Evolutionary conservation across 2,329 filamentous ascomycete species (phyloP).

Genomic region (Penicillium italicum): DNA sequence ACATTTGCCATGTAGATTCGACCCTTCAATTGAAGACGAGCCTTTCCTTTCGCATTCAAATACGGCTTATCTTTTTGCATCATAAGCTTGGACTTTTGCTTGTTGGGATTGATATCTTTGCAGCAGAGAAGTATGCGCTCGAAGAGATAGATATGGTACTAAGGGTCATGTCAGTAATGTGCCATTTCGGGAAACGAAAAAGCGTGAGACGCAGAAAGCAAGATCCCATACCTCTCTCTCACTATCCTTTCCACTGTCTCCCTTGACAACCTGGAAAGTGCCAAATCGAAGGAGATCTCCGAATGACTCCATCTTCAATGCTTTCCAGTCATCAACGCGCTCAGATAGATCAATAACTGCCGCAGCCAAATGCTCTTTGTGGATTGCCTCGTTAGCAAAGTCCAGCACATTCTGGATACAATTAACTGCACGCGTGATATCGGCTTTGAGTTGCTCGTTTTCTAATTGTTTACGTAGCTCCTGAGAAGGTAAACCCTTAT

Average conservation of each 20-base stretch:
- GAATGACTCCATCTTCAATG: constrained; percentile 84
- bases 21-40: constrained; percentile 82
- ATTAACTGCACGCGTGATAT: constrained; percentile 73
- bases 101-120: constrained; percentile 87
- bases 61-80: constrained; percentile 65
- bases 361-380: constrained; percentile 78
- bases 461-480: constrained; percentile 82
- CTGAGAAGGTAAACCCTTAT: constrained; percentile 42
- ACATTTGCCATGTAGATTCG: constrained; percentile 99
- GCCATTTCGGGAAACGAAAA: not conserved
- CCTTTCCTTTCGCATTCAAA: constrained; percentile 70
- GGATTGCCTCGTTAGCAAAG: constrained; percentile 86
- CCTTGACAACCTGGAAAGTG: constrained; percentile 85
- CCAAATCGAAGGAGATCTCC: constrained; percentile 84
- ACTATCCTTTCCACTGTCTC: constrained; percentile 70
- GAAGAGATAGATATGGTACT: constrained; percentile 98
- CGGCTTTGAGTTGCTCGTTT: constrained; percentile 65
- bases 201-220: not conserved
- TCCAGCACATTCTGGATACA: constrained; percentile 77
- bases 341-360: constrained; percentile 75
- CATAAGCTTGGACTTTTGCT: constrained; percentile 65
- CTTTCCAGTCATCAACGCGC: constrained; percentile 96
- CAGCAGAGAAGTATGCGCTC: constrained; percentile 93
- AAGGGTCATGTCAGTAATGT: constrained; percentile 17
- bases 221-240: constrained; percentile 72